Percentiles rank a stretch among this genome's conserved stretches.
These are phyloP conservation scores for Fusarium torulosum DNA, from an alignment of 2,329 filamentous ascomycete species.

Conservation along the genomic window DNA sequence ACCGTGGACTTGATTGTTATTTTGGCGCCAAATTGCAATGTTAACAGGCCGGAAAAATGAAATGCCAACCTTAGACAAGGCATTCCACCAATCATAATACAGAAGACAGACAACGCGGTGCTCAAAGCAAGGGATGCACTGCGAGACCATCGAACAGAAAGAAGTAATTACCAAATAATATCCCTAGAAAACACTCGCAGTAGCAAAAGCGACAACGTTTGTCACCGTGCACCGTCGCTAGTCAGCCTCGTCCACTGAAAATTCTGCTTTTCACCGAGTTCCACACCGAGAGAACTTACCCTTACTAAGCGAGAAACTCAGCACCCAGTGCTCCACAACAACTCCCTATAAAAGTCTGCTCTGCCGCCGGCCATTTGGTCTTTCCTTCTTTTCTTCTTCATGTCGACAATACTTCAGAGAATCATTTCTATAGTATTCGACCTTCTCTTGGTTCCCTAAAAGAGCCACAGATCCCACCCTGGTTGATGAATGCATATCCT, in stretches of 20 bases:
- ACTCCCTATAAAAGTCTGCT: conserved; percentile 30
- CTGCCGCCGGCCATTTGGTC: conserved; percentile 45
- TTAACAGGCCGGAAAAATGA: neutral
- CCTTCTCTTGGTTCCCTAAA: conserved; percentile 91
- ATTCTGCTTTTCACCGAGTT: conserved; percentile 2
- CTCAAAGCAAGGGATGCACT: neutral
- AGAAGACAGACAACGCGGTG: neutral
- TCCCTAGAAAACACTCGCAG: neutral
- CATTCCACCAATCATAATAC: neutral
- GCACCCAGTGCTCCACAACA: neutral
- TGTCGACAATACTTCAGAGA: conserved; percentile 78
- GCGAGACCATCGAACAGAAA: neutral
- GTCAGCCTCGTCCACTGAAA: conserved; percentile 8
- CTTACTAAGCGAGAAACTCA: neutral
- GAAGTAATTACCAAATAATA: neutral
- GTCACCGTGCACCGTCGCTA: conserved; percentile 8
- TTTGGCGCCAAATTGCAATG: no score
- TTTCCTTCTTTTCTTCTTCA: conserved; percentile 66
- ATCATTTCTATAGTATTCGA: conserved; percentile 99
- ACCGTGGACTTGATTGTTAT: no score
- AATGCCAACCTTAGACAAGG: neutral
- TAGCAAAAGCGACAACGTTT: neutral
- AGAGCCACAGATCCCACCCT: conserved; percentile 88
- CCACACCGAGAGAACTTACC: neutral
- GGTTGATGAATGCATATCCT: conserved; percentile 72